Percentiles rank a stretch among this genome's conserved stretches.
phyloP scores from a whole-genome alignment of 108 stramenopile genomes.

The Schizochytrium sp. region DNA sequence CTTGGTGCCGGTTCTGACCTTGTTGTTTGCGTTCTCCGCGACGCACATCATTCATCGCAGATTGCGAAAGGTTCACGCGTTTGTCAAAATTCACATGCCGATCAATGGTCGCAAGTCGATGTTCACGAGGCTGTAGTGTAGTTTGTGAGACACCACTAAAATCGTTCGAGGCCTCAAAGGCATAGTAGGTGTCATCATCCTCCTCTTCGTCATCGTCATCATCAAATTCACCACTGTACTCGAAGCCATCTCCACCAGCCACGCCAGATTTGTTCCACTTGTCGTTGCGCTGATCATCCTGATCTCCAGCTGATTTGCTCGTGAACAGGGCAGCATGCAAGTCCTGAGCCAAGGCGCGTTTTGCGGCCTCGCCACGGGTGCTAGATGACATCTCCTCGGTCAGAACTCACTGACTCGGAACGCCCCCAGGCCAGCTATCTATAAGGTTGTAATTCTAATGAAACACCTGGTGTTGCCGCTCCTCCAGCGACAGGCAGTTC shows the following conservation, averaged over 20 bases:
- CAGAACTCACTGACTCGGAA: too few species aligned
- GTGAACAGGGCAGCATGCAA: not conserved
- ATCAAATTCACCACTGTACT: not conserved
- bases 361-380: not conserved
- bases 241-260: not conserved
- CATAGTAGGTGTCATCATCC: slow-evolving; percentile 67
- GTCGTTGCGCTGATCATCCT: not conserved
- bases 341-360: not conserved
- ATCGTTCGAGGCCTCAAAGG: slow-evolving; percentile 69
- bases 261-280: not conserved
- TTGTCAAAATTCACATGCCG: slow-evolving; percentile 62
- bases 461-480: too few species aligned
- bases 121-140: slow-evolving; percentile 40
- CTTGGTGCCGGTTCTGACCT: slow-evolving; percentile 86
- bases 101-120: slow-evolving; percentile 81
- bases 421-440: too few species aligned
- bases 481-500: too few species aligned
- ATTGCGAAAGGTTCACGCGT: slow-evolving; percentile 77
- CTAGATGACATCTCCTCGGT: too few species aligned
- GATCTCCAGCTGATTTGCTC: not conserved
- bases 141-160: not conserved
- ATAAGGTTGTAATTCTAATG: too few species aligned
- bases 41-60: slow-evolving; percentile 85
- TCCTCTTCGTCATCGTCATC: slow-evolving; percentile 68
- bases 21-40: slow-evolving; percentile 88